Evolutionary conservation across 306 rosid species (phyloP).

Genomic region (Gleditsia sinensis): DNA sequence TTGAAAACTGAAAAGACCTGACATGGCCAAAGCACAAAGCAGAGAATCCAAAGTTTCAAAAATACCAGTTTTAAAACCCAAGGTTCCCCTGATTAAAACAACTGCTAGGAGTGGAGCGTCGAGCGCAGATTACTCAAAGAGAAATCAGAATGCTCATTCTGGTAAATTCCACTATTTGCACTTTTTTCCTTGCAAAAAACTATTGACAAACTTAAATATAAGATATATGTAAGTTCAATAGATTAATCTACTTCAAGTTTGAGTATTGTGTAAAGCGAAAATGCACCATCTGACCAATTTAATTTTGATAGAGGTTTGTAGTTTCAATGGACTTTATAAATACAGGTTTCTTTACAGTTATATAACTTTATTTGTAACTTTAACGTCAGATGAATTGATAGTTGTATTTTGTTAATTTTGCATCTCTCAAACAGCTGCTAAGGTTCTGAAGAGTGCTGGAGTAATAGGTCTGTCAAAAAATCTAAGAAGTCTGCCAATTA

Average conservation of each 20-base stretch:
- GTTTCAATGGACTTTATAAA: constrained; percentile 25
- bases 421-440: constrained; percentile 38
- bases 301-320: constrained; percentile 1
- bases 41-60: constrained; percentile 54
- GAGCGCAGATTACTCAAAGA: constrained; percentile 48
- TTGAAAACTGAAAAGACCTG: constrained; percentile 61
- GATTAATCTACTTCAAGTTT: background rate
- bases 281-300: constrained; percentile 5
- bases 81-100: constrained; percentile 36
- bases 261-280: background rate
- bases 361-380: background rate
- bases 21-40: constrained; percentile 42
- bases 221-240: background rate
- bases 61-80: constrained; percentile 53
- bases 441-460: constrained; percentile 44
- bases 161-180: constrained; percentile 44
- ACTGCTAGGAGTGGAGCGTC: constrained; percentile 44
- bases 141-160: constrained; percentile 53
- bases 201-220: constrained; percentile 17
- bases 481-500: constrained; percentile 37
- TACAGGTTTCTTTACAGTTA: background rate
- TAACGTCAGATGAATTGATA: background rate
- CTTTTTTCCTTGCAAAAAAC: constrained; percentile 14
- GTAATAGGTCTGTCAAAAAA: constrained; percentile 37
- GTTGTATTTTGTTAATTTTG: constrained; percentile 27